Conservation (phyloP, 176 grass and related monocot genomes). For the Pontederia paniculata region DNA sequence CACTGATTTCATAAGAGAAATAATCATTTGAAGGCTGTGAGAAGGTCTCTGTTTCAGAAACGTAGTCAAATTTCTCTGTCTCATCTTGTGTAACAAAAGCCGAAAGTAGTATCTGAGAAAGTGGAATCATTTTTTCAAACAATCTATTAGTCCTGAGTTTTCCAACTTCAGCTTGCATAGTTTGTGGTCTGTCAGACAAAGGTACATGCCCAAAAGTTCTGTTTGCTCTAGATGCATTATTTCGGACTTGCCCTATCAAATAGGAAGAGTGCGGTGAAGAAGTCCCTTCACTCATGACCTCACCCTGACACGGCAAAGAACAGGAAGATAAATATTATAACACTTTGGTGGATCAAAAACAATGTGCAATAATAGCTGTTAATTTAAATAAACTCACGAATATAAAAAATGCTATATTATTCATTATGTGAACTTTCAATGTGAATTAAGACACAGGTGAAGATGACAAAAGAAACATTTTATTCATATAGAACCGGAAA, state of each 20-base stretch:
- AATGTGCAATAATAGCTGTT: too few species aligned
- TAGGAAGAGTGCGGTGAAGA: constrained; percentile 33
- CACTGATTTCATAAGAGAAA: constrained; percentile 23
- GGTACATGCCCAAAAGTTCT: constrained; percentile 18
- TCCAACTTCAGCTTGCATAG: constrained; percentile 3
- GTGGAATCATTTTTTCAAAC: constrained; percentile 41
- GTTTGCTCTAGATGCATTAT: constrained; percentile 24
- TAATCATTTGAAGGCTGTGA: constrained; percentile 29
- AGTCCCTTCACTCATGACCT: constrained; percentile 29
- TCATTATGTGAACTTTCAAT: too few species aligned
- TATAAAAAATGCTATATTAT: too few species aligned
- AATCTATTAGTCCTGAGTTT: constrained; percentile 34
- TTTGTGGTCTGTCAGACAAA: constrained; percentile 6
- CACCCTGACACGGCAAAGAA: constrained; percentile 16
- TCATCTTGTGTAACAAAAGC: constrained; percentile 66
- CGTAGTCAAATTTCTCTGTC: constrained; percentile 30
- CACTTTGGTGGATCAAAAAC: neutral
- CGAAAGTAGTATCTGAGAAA: constrained; percentile 73
- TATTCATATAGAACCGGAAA: constrained; percentile 3
- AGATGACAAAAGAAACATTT: neutral
- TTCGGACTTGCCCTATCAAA: constrained; percentile 25
- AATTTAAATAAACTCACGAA: too few species aligned
- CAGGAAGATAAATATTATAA: neutral
- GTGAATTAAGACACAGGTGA: too few species aligned
- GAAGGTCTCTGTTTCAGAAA: constrained; percentile 22